Conservation (phyloP, 208 protist genomes). For the Wallacemonas sp. region DNA sequence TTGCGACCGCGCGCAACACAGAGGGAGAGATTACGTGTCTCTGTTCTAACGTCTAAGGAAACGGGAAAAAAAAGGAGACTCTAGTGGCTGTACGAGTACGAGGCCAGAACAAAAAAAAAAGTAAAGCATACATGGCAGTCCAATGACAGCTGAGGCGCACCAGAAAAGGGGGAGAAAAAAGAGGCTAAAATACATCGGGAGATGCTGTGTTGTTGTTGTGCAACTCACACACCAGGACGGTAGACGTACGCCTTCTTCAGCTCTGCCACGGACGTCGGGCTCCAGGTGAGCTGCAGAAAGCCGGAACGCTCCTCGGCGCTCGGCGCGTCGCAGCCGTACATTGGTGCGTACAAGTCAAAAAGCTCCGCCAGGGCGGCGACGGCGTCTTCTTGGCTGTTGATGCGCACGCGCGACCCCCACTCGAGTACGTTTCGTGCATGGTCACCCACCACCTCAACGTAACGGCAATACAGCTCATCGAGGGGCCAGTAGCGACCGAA, state of each 20-base stretch:
- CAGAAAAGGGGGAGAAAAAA: background rate
- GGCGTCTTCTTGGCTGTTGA: slow-evolving; percentile 54
- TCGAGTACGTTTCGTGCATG: slow-evolving; percentile 37
- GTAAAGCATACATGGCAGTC: too few relatives aligned
- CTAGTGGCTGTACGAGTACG: too few relatives aligned
- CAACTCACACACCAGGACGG: slow-evolving; percentile 6
- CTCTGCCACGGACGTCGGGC: slow-evolving; percentile 20
- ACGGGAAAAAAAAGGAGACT: too few relatives aligned
- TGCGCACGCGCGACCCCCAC: slow-evolving; percentile 49
- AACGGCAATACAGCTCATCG: slow-evolving; percentile 76
- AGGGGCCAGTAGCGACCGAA: slow-evolving; percentile 87
- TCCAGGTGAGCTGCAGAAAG: slow-evolving; percentile 56
- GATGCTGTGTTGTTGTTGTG: slow-evolving; percentile 6
- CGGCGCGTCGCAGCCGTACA: slow-evolving; percentile 48
- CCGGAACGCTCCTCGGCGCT: slow-evolving; percentile 41
- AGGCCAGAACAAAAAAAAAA: too few relatives aligned
- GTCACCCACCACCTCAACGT: slow-evolving; percentile 56
- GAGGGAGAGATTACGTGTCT: too few relatives aligned
- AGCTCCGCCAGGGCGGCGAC: slow-evolving; percentile 53
- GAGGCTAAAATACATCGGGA: too few relatives aligned
- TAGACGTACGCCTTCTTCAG: slow-evolving; percentile 57
- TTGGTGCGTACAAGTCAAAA: slow-evolving; percentile 56
- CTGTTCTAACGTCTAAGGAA: too few relatives aligned
- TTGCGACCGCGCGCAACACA: too few relatives aligned
- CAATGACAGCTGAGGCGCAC: background rate